These are phyloP conservation scores for Phyllosticta citribraziliensis DNA, from an alignment of 2,329 filamentous ascomycete genomes.

Conservation along the genomic window DNA sequence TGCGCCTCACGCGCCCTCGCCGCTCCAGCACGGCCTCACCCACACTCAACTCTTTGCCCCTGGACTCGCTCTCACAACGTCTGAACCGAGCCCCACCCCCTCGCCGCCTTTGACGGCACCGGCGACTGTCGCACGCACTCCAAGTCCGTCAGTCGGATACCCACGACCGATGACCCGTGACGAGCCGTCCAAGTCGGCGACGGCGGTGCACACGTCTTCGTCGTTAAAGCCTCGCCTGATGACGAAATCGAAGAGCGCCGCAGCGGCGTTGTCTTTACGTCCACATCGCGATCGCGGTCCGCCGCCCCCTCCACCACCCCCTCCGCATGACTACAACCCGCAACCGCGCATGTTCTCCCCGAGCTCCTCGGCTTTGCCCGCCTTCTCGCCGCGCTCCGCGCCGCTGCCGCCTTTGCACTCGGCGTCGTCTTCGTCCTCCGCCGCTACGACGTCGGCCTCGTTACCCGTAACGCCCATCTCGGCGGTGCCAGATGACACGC, in stretches of 20 bases:
- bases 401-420: not conserved
- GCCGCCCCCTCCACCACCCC: not conserved
- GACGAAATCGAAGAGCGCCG: not conserved
- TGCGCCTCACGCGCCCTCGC: not conserved
- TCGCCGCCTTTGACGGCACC: not conserved
- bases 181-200: not conserved
- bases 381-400: not conserved
- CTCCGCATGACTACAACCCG: not conserved
- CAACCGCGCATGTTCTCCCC: not conserved
- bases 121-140: not conserved
- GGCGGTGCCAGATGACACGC: not conserved
- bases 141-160: not conserved
- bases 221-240: not conserved
- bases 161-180: not conserved
- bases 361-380: not conserved
- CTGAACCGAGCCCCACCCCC: not conserved
- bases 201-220: not conserved
- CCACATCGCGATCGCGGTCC: not conserved
- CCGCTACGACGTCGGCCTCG: not conserved
- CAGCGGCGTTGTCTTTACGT: not conserved
- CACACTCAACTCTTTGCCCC: not conserved
- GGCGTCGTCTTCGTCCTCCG: not conserved
- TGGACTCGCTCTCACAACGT: not conserved
- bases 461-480: not conserved
- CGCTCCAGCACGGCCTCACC: not conserved